Conservation (phyloP, 2,329 filamentous ascomycete genomes). For the Dendryphion nanum region DNA sequence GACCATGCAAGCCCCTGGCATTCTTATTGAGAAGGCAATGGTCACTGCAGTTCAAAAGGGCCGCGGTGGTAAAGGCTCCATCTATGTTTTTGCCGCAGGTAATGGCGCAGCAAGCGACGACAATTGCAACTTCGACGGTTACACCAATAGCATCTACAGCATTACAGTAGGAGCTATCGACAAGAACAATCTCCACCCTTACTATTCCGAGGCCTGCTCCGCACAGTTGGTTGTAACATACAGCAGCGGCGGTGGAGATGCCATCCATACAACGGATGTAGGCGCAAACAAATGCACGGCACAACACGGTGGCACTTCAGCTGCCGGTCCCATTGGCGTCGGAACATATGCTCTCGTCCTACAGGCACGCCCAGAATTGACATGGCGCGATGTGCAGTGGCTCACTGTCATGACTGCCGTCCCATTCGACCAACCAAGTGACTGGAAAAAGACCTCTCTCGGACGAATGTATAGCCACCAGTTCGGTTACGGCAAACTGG, state of each 20-base stretch:
- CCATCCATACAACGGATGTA: constrained; percentile 96
- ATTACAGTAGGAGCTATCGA: constrained; percentile 95
- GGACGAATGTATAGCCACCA: constrained; percentile 91
- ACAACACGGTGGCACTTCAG: constrained; percentile 91
- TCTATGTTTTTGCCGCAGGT: constrained; percentile 95
- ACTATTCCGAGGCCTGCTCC: constrained; percentile 95
- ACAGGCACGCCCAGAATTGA: constrained; percentile 78
- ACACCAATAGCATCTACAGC: constrained; percentile 99
- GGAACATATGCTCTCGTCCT: constrained; percentile 89
- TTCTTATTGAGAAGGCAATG: constrained; percentile 87
- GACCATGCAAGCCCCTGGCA: constrained; percentile 90
- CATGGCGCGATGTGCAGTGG: constrained; percentile 94
- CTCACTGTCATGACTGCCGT: constrained; percentile 82
- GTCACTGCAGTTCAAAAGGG: constrained; percentile 89
- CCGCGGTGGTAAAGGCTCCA: constrained; percentile 76
- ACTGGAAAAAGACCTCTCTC: constrained; percentile 79
- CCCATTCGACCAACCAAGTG: constrained; percentile 71
- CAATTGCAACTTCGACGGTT: constrained; percentile 99
- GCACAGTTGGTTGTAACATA: constrained; percentile 95
- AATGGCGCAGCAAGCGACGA: constrained; percentile 86
- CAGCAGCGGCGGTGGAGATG: constrained; percentile 83
- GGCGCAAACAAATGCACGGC: constrained; percentile 76
- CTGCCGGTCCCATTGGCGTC: constrained; percentile 87
- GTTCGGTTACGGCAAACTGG: constrained; percentile 93
- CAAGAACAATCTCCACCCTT: constrained; percentile 80